Percentiles rank a stretch among this genome's conserved stretches.
These are phyloP conservation scores for Amaranthus hypochondriacus DNA, from an alignment of 148 eudicot genomes.

Conservation along the genomic window DNA sequence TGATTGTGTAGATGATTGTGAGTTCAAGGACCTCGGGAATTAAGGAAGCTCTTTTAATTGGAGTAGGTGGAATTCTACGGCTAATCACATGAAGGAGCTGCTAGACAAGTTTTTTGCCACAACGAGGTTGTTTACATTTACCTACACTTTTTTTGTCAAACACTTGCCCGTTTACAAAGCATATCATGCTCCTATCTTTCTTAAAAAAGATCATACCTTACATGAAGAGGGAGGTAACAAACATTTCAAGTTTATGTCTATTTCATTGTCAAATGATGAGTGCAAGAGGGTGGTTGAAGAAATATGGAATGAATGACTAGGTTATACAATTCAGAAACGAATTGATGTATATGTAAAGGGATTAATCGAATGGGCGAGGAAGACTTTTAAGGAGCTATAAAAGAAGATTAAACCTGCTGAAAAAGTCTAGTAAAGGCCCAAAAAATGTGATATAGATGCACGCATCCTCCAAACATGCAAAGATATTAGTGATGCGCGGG, in stretches of 20 bases:
- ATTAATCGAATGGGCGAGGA: background rate
- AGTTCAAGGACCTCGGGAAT: background rate
- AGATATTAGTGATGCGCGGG: background rate
- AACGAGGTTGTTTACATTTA: background rate
- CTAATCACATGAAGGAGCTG: no score
- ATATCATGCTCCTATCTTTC: background rate
- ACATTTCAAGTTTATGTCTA: background rate
- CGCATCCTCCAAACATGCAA: background rate
- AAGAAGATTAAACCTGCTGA: background rate
- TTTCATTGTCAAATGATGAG: background rate
- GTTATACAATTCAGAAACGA: background rate
- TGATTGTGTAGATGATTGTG: background rate
- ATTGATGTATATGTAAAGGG: background rate
- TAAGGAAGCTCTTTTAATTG: background rate
- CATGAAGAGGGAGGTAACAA: background rate
- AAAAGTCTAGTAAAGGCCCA: background rate
- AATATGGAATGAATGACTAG: background rate
- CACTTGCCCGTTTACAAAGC: background rate
- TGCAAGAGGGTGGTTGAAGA: background rate
- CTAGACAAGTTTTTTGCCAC: background rate
- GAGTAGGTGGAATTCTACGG: background rate
- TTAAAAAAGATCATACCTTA: rapidly evolving
- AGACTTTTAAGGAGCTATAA: background rate
- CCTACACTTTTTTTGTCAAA: background rate
- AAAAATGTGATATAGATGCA: background rate